These are phyloP conservation scores for Coemansia sp. DNA, from an alignment of 192 early-diverging fungal species.

Conservation along the genomic window DNA sequence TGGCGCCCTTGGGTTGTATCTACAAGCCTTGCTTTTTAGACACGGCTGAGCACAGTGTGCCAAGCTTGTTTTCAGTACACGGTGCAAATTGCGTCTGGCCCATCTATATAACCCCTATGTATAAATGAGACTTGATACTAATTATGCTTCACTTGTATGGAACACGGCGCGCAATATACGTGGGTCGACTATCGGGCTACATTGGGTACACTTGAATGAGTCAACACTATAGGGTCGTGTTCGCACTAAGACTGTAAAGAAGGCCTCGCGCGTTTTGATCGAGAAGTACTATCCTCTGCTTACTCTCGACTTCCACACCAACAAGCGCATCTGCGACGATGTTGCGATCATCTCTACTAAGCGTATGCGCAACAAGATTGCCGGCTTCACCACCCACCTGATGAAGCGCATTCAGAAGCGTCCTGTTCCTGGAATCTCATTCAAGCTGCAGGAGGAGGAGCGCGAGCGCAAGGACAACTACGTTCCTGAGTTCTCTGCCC, in stretches of 20 bases:
- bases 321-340: constrained; percentile 98
- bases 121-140: neutral
- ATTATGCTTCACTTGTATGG: neutral
- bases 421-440: constrained; percentile 99
- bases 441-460: constrained; percentile 99
- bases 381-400: constrained; percentile 99
- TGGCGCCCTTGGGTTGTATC: too few species aligned
- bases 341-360: constrained; percentile 97
- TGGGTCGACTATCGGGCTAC: neutral
- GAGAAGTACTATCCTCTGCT: constrained; percentile 99
- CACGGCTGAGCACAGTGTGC: too few species aligned
- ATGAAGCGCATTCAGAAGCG: constrained; percentile 99
- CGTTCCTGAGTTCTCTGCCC: constrained; percentile 97
- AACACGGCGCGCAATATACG: neutral
- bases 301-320: constrained; percentile 99
- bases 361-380: constrained; percentile 99
- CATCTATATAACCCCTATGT: neutral
- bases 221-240: constrained; percentile 76
- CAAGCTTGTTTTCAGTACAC: too few species aligned
- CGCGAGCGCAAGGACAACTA: constrained; percentile 99
- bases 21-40: too few species aligned
- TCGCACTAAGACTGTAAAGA: constrained; percentile 99
- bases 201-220: neutral
- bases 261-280: constrained; percentile 98
- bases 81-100: too few species aligned